A percentile compares a stretch with the other conserved stretches of the same genome.
These are phyloP conservation scores for Chaetoceros tenuissimus DNA, from an alignment of 108 stramenopile species.

Conservation along the genomic window DNA sequence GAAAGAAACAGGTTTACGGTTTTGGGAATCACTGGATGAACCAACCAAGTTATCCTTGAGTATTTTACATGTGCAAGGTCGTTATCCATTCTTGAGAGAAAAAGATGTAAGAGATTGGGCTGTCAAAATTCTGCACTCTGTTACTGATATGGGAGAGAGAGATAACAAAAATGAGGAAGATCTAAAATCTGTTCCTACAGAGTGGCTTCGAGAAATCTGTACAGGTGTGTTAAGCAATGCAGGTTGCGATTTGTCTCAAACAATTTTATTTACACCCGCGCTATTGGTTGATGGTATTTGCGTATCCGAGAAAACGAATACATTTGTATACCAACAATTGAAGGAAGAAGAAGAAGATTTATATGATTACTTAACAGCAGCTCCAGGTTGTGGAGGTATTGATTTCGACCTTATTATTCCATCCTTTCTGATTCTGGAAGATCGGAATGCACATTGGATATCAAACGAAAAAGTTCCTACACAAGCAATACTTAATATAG, in stretches of 20 bases:
- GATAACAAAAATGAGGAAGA: not conserved
- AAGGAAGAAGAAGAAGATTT: slow-evolving; percentile 17
- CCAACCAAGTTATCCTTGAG: slow-evolving; percentile 45
- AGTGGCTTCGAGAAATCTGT: slow-evolving; percentile 48
- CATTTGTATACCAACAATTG: not conserved
- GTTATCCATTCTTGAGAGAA: slow-evolving; percentile 49
- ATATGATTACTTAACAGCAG: slow-evolving; percentile 21
- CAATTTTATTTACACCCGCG: slow-evolving; percentile 5
- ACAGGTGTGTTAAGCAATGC: slow-evolving; percentile 51
- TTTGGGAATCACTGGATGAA: slow-evolving; percentile 62
- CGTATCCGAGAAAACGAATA: not conserved
- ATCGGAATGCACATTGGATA: slow-evolving; percentile 35
- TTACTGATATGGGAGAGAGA: slow-evolving; percentile 7
- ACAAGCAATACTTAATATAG: slow-evolving; percentile 55
- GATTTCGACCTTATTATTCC: slow-evolving; percentile 75
- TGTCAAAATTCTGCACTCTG: slow-evolving; percentile 25
- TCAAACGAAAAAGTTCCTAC: slow-evolving; percentile 33
- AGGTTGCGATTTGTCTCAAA: slow-evolving; percentile 37
- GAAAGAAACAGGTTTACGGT: slow-evolving; percentile 33
- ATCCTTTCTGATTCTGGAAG: slow-evolving; percentile 41
- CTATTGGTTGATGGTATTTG: not conserved
- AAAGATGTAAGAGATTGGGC: slow-evolving; percentile 62
- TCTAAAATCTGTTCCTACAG: slow-evolving; percentile 19
- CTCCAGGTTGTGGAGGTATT: slow-evolving; percentile 30
- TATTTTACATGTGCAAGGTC: slow-evolving; percentile 37